Conservation (phyloP, 305 asterid species). For the Rubia balearica region DNA sequence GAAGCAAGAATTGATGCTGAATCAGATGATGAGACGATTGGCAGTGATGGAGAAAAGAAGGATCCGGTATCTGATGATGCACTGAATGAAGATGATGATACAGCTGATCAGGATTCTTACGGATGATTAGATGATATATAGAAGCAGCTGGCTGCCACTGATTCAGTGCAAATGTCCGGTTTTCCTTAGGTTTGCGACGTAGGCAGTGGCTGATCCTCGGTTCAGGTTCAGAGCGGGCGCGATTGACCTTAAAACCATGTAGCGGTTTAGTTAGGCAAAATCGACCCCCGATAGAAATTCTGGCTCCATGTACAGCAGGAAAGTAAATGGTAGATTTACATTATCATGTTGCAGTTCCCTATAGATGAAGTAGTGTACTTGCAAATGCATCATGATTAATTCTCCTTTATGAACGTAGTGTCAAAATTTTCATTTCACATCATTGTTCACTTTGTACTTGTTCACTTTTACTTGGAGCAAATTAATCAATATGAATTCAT, state of each 20-base stretch:
- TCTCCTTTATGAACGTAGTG: neutral
- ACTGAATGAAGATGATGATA: slow-evolving; percentile 53
- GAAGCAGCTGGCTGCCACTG: neutral
- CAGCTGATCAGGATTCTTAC: slow-evolving; percentile 51
- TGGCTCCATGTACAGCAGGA: slow-evolving; percentile 2
- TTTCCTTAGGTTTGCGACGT: neutral
- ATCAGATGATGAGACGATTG: slow-evolving; percentile 51
- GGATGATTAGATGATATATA: slow-evolving; percentile 22
- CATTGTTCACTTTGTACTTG: neutral
- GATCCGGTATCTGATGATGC: slow-evolving; percentile 24
- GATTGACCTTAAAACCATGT: neutral
- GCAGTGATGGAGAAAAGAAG: slow-evolving; percentile 28
- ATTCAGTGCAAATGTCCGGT: neutral
- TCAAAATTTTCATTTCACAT: neutral
- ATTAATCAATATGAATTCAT: no score
- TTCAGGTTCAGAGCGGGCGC: no score
- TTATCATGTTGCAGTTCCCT: neutral
- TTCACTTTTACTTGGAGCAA: neutral
- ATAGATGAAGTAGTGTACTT: slow-evolving; percentile 5
- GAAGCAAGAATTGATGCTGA: slow-evolving; percentile 29
- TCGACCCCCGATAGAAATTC: no score
- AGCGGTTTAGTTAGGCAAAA: neutral
- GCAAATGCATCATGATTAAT: neutral
- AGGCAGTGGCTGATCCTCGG: no score
- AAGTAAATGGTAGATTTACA: slow-evolving; percentile 7